Conservation (phyloP, 2,329 filamentous ascomycete species). For the Aspergillus versicolor region DNA sequence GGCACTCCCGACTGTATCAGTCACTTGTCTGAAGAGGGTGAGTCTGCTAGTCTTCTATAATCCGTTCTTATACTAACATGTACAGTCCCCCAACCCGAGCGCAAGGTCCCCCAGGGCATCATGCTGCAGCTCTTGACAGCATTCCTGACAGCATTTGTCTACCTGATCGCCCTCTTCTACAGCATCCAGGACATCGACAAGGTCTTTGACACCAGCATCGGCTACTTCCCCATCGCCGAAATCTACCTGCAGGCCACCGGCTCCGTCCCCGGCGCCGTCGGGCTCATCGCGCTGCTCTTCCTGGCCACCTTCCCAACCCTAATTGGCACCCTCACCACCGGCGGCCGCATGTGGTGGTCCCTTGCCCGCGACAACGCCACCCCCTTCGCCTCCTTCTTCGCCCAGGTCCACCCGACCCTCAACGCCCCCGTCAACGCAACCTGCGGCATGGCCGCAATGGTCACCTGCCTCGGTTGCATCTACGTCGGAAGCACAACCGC, state of each 20-base stretch:
- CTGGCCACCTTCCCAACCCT: conserved; percentile 53
- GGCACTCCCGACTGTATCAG: conserved; percentile 64
- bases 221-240: conserved; percentile 62
- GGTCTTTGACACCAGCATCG: conserved; percentile 47
- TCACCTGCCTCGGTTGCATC: conserved; percentile 61
- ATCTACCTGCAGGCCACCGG: conserved; percentile 64
- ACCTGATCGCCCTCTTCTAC: conserved; percentile 47
- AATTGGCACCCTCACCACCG: conserved; percentile 56
- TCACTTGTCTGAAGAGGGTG: conserved; percentile 60
- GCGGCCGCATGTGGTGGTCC: conserved; percentile 61
- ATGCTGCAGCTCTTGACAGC: conserved; percentile 47
- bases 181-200: conserved; percentile 47
- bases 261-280: conserved; percentile 51
- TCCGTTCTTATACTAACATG: not conserved
- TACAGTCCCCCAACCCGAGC: conserved; percentile 27
- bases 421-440: conserved; percentile 59
- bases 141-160: conserved; percentile 45
- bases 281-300: conserved; percentile 55
- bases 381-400: conserved; percentile 52
- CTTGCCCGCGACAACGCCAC: conserved; percentile 59
- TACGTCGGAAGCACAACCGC: conserved; percentile 67
- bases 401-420: conserved; percentile 46
- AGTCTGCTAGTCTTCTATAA: not conserved
- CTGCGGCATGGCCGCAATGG: conserved; percentile 49
- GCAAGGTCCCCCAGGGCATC: conserved; percentile 47